Evolutionary conservation across 768 basidiomycete species (phyloP).

Genomic region (Tephrocybe sp.): DNA sequence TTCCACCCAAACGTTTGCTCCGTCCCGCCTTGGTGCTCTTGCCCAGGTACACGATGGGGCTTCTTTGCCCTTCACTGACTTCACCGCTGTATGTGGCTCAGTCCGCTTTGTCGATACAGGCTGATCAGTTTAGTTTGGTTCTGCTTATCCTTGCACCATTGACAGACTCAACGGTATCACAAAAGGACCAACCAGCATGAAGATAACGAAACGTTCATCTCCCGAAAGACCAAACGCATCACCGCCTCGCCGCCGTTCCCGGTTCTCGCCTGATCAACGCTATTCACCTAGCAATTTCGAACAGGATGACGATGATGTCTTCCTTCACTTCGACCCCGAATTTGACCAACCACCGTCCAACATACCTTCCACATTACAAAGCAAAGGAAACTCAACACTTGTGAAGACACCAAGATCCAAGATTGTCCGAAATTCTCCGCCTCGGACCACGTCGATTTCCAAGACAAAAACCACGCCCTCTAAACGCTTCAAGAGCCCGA

Average conservation of each 20-base stretch:
- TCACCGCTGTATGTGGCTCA: conserved; percentile 3
- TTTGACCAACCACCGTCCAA: not conserved
- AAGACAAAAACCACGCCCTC: conserved; percentile 1
- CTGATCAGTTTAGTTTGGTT: conserved; percentile 33
- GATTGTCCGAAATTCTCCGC: no score
- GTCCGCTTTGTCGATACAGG: conserved; percentile 4
- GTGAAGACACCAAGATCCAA: no score
- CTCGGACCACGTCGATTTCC: no score
- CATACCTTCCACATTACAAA: not conserved
- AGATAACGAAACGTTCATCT: conserved; percentile 10
- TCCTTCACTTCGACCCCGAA: conserved; percentile 34
- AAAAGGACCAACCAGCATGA: conserved; percentile 28
- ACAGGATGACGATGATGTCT: conserved; percentile 28
- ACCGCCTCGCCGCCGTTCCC: not conserved
- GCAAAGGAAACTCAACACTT: no score
- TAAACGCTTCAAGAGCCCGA: conserved; percentile 12
- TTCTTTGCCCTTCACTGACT: not conserved
- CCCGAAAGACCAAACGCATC: conserved; percentile 7
- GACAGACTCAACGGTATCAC: conserved; percentile 20
- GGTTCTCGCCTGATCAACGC: conserved; percentile 4
- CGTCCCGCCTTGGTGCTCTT: conserved; percentile 28
- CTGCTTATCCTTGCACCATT: not conserved
- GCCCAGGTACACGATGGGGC: not conserved
- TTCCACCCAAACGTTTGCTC: conserved; percentile 29
- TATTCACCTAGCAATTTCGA: not conserved